Evolutionary conservation across 306 rosid genomes (phyloP).

Genomic region (Vicia villosa): DNA sequence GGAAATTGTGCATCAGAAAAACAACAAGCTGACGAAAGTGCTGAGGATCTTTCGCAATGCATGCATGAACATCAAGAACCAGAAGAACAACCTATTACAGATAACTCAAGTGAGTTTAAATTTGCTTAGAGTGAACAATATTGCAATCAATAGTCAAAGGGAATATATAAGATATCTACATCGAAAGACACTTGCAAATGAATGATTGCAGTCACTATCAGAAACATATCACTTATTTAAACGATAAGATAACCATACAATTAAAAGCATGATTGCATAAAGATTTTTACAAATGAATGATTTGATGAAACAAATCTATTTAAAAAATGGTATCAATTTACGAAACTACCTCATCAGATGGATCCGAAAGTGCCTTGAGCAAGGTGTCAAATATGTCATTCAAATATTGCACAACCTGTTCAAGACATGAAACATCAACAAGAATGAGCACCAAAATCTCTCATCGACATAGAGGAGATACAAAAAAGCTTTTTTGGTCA

Average conservation of each 20-base stretch:
- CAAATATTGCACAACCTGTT: slow-evolving; percentile 79
- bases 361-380: slow-evolving; percentile 86
- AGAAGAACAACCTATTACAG: slow-evolving; percentile 84
- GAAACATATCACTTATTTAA: not conserved
- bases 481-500: slow-evolving; percentile 2
- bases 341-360: slow-evolving; percentile 75
- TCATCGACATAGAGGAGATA: slow-evolving; percentile 23
- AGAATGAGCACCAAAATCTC: not conserved
- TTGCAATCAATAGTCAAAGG: slow-evolving; percentile 28
- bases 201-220: not conserved
- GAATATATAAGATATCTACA: slow-evolving; percentile 22
- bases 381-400: slow-evolving; percentile 79
- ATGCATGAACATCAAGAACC: slow-evolving; percentile 94
- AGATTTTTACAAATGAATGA: slow-evolving; percentile 20
- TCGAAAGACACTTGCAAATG: not conserved
- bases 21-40: slow-evolving; percentile 87
- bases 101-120: not conserved
- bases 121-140: slow-evolving; percentile 2
- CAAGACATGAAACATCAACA: slow-evolving; percentile 33
- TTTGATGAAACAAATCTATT: slow-evolving; percentile 17
- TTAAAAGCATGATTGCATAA: slow-evolving; percentile 14
- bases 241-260: slow-evolving; percentile 5
- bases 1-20: slow-evolving; percentile 82
- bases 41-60: slow-evolving; percentile 82
- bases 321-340: slow-evolving; percentile 29